A percentile compares a stretch with the other conserved stretches of the same genome.
These are phyloP conservation scores for Jackrogersella minutella DNA, from an alignment of 495 filamentous ascomycete genomes.

Conservation along the genomic window DNA sequence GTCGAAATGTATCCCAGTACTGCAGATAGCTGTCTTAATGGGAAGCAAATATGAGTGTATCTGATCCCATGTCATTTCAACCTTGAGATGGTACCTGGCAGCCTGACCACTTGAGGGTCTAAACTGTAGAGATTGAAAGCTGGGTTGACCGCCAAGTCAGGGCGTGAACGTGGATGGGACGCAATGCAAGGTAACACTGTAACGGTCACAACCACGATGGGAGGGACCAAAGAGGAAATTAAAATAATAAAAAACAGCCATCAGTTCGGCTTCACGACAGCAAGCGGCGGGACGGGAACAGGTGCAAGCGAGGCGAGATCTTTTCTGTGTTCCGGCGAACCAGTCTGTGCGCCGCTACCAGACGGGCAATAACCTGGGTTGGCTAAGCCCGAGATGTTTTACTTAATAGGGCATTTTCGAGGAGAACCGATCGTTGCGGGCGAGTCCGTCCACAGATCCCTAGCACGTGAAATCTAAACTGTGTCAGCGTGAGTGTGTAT, in stretches of 20 bases:
- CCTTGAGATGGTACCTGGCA: not conserved
- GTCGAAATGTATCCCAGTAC: not conserved
- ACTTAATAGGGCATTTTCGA: not conserved
- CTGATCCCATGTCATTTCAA: not conserved
- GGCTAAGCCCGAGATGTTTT: constrained; percentile 6
- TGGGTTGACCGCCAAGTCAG: constrained; percentile 16
- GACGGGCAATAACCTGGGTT: constrained; percentile 10
- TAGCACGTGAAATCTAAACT: not conserved
- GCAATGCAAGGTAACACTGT: constrained; percentile 32
- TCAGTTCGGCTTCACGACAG: constrained; percentile 12
- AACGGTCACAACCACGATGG: constrained; percentile 27
- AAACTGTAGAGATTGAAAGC: not conserved
- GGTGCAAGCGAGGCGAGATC: constrained; percentile 33
- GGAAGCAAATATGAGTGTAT: not conserved
- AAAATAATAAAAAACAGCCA: constrained; percentile 13
- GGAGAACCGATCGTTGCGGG: constrained; percentile 19
- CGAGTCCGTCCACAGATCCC: constrained; percentile 19
- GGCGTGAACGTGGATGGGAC: constrained; percentile 15
- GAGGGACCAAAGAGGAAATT: constrained; percentile 9
- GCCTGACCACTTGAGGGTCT: not conserved
- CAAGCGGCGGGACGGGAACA: constrained; percentile 12
- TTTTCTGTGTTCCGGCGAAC: constrained; percentile 32
- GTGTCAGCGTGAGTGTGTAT: not conserved
- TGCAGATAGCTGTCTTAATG: not conserved
- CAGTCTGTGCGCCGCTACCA: constrained; percentile 37